Base-by-base conservation (phyloP, 169 alveolate genomes). In the Eimeria necatrix region DNA sequence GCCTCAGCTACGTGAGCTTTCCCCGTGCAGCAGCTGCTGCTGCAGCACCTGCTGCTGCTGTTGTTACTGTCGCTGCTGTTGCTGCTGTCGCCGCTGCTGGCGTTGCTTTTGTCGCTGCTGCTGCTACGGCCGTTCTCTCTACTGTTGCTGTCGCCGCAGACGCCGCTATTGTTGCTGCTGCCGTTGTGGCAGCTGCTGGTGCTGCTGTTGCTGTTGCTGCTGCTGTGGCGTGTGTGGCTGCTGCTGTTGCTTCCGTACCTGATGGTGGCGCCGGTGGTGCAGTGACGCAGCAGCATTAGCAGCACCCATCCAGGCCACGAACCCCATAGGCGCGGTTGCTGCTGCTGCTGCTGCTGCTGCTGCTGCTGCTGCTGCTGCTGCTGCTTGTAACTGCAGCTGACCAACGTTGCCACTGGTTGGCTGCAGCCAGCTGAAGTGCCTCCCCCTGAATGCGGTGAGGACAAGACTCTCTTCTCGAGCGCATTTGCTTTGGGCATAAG, bases 391-490 rank as follows among this genome's bases (percentile, higher is more conserved):
- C 60, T 52, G 8, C 89, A 80, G 89, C 60, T 80, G 52, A 80
- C 89, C 10, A 68, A 61, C 14, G 89, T 51, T 48, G 89, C 89
- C 14, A 24, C 89, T 8, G 89, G 89, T 24, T 80, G 89, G 89
- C 89, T 80, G 89, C 89, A 80, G 70, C 89, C 89, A 3, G 89
- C 89, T 4, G 89, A 80, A 68, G 70, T 52, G 7, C 89, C 89
- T 24, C 70, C 89, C 32, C 89, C 89, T 4, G 89, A 52, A 51
- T 49, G 68, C 89, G 70, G 89, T 80, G 20, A 80, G 89, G n/a
- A 10, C n/a, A 24, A 68, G 41, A 68, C 46, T 24, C 78, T 16
- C 71, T 73, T 73, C 10, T 73, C 18, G 48, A 10, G 20, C 20
- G 4, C 68, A 56, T 56, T 56, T 18, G 22, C 68, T 14, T 0